Conservation (phyloP, 2,329 filamentous ascomycete genomes). For the Fusarium sterilihyphosum region DNA sequence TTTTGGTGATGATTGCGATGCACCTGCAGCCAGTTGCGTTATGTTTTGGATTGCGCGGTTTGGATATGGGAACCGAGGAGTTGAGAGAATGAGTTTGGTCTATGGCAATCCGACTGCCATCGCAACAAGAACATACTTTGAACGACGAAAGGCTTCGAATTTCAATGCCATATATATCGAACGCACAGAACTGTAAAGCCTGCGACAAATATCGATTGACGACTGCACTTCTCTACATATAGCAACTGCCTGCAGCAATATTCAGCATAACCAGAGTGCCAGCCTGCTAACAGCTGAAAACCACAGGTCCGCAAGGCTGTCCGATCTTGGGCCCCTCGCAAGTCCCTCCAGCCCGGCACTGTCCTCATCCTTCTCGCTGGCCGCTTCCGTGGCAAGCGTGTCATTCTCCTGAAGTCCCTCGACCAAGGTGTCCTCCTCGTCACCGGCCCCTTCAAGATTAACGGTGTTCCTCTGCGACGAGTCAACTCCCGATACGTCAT, state of each 20-base stretch:
- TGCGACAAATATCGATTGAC: conserved; percentile 31
- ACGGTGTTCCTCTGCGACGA: conserved; percentile 96
- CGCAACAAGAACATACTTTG: conserved; percentile 15
- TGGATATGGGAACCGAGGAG: conserved; percentile 21
- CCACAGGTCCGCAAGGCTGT: conserved; percentile 91
- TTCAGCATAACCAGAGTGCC: conserved; percentile 14
- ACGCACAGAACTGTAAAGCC: conserved; percentile 16
- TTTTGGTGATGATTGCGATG: conserved; percentile 39
- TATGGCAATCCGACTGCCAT: conserved; percentile 17
- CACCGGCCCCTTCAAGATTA: conserved; percentile 99
- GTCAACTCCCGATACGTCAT: conserved; percentile 95
- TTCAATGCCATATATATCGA: conserved; percentile 26
- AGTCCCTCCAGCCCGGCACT: conserved; percentile 91
- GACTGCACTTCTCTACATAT: background rate
- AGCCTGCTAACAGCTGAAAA: conserved; percentile 45
- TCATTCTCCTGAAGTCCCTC: conserved; percentile 98
- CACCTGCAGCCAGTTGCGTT: conserved; percentile 26
- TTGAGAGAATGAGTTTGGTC: conserved; percentile 12
- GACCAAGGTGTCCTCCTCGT: conserved; percentile 98
- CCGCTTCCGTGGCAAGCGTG: conserved; percentile 99
- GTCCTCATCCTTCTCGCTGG: conserved; percentile 99
- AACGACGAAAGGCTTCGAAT: conserved; percentile 19
- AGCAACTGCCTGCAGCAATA: conserved; percentile 13
- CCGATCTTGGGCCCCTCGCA: conserved; percentile 86
- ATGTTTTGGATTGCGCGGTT: conserved; percentile 6